Conservation (phyloP, 2,329 filamentous ascomycete genomes). For the Aspergillus luchuensis region DNA sequence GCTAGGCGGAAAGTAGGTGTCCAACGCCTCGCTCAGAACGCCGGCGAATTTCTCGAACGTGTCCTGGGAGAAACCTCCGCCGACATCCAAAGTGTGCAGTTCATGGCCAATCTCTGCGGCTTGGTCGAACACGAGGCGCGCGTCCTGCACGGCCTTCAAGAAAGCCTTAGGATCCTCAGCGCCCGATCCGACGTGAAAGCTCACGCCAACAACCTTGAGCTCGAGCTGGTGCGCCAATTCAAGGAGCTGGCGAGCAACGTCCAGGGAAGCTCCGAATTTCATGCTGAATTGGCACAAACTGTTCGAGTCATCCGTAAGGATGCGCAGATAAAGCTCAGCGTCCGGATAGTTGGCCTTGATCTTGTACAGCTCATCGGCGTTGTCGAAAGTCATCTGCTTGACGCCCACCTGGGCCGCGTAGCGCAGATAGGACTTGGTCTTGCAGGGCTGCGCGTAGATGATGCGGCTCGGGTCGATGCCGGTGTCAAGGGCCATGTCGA, state of each 20-base stretch:
- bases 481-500: conserved; percentile 83
- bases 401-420: conserved; percentile 83
- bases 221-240: conserved; percentile 76
- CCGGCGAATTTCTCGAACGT: conserved; percentile 89
- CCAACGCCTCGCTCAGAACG: conserved; percentile 76
- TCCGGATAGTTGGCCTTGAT: conserved; percentile 87
- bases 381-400: conserved; percentile 99
- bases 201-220: conserved; percentile 91
- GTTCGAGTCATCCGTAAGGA: conserved; percentile 92
- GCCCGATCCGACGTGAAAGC: conserved; percentile 96
- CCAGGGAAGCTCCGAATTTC: conserved; percentile 93
- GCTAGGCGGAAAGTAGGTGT: conserved; percentile 81
- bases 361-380: conserved; percentile 96
- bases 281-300: conserved; percentile 93
- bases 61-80: conserved; percentile 88
- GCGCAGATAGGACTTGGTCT: conserved; percentile 96
- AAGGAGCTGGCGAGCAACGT: conserved; percentile 75
- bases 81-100: conserved; percentile 87
- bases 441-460: conserved; percentile 99
- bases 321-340: conserved; percentile 90
- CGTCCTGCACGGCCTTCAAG: conserved; percentile 86
- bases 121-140: conserved; percentile 84
- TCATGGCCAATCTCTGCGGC: conserved; percentile 74
- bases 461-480: conserved; percentile 86
- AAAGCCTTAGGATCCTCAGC: conserved; percentile 93